Evolutionary conservation across 2,329 filamentous ascomycete species (phyloP).

Genomic region (Apiospora hydei): DNA sequence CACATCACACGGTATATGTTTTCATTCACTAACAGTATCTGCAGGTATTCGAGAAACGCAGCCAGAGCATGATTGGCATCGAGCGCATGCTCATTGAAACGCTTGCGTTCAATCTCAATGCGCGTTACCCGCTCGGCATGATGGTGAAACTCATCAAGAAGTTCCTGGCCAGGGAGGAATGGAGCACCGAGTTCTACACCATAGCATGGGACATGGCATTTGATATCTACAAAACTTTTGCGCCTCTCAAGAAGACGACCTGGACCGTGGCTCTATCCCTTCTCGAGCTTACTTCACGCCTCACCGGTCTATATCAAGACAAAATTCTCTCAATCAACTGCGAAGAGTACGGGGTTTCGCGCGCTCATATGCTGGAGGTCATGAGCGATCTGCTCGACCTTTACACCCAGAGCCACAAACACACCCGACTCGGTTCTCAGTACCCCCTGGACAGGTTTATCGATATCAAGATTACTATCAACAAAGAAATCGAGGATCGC

Average conservation of each 20-base stretch:
- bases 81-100: slow-evolving; percentile 94
- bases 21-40: slow-evolving; percentile 21
- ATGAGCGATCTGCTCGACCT: slow-evolving; percentile 90
- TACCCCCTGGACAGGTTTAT: slow-evolving; percentile 83
- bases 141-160: slow-evolving; percentile 79
- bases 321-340: slow-evolving; percentile 57
- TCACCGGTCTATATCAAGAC: slow-evolving; percentile 65
- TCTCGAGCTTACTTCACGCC: slow-evolving; percentile 78
- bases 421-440: slow-evolving; percentile 75
- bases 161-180: slow-evolving; percentile 56
- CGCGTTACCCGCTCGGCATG: slow-evolving; percentile 84
- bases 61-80: slow-evolving; percentile 84
- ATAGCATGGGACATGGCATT: slow-evolving; percentile 83
- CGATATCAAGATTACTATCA: slow-evolving; percentile 84
- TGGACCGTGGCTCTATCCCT: slow-evolving; percentile 85
- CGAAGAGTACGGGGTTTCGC: slow-evolving; percentile 54
- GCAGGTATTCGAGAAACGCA: slow-evolving; percentile 81
- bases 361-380: slow-evolving; percentile 69
- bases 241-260: slow-evolving; percentile 87
- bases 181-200: slow-evolving; percentile 62
- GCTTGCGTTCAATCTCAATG: slow-evolving; percentile 92
- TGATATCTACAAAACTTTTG: slow-evolving; percentile 92
- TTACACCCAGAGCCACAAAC: slow-evolving; percentile 82
- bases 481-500: slow-evolving; percentile 74
- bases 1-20: background rate